These are phyloP conservation scores for Schwanniomyces occidentalis DNA, from an alignment of 805 yeast species.

Conservation along the genomic window DNA sequence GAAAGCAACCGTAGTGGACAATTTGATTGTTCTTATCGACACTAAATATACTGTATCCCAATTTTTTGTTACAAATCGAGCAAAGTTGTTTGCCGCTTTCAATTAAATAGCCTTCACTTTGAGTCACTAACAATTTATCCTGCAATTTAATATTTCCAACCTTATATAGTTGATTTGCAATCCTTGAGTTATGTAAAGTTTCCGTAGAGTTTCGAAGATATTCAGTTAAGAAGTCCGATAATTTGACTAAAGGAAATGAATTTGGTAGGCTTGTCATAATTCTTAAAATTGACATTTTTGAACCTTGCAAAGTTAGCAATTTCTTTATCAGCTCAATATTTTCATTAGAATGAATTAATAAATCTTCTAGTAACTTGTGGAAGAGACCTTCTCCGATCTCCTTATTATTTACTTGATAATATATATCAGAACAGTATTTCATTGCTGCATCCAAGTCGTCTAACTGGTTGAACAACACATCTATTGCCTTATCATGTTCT, in stretches of 20 bases:
- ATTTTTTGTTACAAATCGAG: conserved; percentile 53
- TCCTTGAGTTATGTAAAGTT: conserved; percentile 35
- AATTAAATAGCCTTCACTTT: conserved; percentile 35
- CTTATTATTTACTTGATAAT: conserved; percentile 28
- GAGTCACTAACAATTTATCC: conserved; percentile 40
- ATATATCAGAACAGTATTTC: conserved; percentile 56
- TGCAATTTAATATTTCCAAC: conserved; percentile 51
- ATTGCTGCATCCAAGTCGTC: conserved; percentile 60
- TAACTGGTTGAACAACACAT: conserved; percentile 58
- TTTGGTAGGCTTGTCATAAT: conserved; percentile 56
- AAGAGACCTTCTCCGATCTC: conserved; percentile 46
- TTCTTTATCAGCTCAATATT: conserved; percentile 38
- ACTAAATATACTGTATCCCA: conserved; percentile 56
- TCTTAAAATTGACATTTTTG: conserved; percentile 45
- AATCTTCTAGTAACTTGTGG: conserved; percentile 50
- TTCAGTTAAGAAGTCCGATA: conserved; percentile 46
- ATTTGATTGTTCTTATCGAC: conserved; percentile 45
- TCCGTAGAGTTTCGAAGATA: conserved; percentile 45
- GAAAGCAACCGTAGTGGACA: conserved; percentile 58
- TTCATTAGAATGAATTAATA: conserved; percentile 40
- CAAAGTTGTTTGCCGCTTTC: conserved; percentile 51
- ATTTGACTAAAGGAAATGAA: conserved; percentile 41
- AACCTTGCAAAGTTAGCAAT: conserved; percentile 45
- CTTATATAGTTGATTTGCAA: conserved; percentile 52
- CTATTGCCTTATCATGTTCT: conserved; percentile 62